These are phyloP conservation scores for Penicillium desertorum DNA, from an alignment of 495 filamentous ascomycete species.

Conservation along the genomic window DNA sequence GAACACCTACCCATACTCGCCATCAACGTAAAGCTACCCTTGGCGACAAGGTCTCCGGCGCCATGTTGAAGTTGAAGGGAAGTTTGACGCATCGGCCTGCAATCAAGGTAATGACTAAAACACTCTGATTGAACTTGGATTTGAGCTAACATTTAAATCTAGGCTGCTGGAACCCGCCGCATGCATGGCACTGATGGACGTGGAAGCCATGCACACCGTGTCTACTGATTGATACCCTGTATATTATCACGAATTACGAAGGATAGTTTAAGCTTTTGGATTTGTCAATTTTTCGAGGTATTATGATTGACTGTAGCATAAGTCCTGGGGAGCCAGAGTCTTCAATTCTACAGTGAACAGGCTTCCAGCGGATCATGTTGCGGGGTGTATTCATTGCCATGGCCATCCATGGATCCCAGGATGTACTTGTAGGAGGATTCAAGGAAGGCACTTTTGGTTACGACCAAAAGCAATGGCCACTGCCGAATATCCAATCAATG, in stretches of 20 bases:
- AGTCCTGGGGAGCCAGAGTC: not conserved
- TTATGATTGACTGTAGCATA: not conserved
- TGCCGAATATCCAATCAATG: no score
- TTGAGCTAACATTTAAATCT: conserved; percentile 10
- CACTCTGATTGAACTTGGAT: not conserved
- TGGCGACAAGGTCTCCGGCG: conserved; percentile 69
- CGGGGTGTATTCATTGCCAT: no score
- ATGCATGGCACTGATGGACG: conserved; percentile 74
- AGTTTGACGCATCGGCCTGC: conserved; percentile 60
- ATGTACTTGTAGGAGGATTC: no score
- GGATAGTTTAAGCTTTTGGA: not conserved
- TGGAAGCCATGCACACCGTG: conserved; percentile 38
- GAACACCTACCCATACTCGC: conserved; percentile 43
- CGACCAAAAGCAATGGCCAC: no score
- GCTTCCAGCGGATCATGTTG: no score
- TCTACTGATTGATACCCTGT: conserved; percentile 16
- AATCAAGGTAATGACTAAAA: conserved; percentile 51
- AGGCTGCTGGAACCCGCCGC: conserved; percentile 69
- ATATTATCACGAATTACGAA: conserved; percentile 6
- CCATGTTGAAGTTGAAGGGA: conserved; percentile 65
- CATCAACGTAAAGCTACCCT: conserved; percentile 57
- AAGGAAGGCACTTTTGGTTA: no score
- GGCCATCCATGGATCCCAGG: no score
- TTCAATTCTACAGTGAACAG: not conserved
- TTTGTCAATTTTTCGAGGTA: not conserved